Base-by-base conservation (phyloP, 495 filamentous ascomycete genomes). In the Hypomontagnella monticulosa region DNA sequence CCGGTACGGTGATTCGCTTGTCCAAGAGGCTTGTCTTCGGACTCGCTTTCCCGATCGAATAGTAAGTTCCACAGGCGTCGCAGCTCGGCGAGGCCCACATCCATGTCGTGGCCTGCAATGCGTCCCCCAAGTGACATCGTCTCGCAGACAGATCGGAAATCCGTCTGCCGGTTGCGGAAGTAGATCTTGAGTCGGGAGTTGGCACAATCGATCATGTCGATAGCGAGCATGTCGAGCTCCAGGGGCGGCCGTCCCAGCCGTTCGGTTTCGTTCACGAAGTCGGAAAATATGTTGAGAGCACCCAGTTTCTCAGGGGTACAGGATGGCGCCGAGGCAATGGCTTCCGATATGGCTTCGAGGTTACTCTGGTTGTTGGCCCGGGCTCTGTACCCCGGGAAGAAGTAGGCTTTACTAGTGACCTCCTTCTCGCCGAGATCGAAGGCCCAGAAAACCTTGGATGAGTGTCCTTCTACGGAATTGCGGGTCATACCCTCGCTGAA, bases 141-240 rank as follows among this genome's bases (percentile, higher is more conserved):
- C 7, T 74, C 65, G 6, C 38, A 15, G 4, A 78, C 70, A 14
- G 65, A 73, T 27, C 51, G 55, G 56, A 75, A 79, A 9, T 40
- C 50, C 0, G 76, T 77, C 23, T 51, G 18, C 4, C 61, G 70
- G 30, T 46, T 65, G 19, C 71, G 57, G 32, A 80, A 63, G 54
- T 80, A 80, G 14, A 76, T 71, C 53, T 79, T 80, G 38, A 79
- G 50, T 2, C 78, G 74, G 1, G 75, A 70, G 8, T 72, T 41
- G 3, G 11, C 10, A 2, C 62, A 67, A 20, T 71, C 67, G 1
- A 76, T 54, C 47, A 72, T 66, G 49, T 80, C 78, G 48, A 78
- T 67, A 16, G 67, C 74, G 32, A 80, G 47, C 38, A 76, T 72
- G 41, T 74, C 70, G 9, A 73, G 44, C 41, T 72, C 59, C 1